Base-by-base conservation (phyloP, 257 asterid genomes). In the Henckelia pumila region DNA sequence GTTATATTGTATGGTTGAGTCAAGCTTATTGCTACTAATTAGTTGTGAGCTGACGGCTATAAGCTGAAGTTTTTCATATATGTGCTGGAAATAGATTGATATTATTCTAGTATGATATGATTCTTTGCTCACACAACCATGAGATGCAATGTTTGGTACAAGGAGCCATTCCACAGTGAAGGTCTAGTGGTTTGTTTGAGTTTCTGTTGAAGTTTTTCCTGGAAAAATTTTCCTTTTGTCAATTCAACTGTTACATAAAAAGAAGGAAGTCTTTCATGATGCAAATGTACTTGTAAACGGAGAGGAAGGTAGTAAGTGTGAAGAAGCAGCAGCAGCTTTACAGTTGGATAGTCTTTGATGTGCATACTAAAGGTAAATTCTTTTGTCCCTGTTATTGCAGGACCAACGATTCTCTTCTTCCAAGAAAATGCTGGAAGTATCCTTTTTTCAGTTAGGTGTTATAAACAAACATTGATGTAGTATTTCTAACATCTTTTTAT, bases 351-450 rank as follows among this genome's bases (percentile, higher is more conserved):
- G 55, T 47, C 21, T 47, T 47, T 47, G 21, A 16, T 1, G 20
- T 47, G 55, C 3, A 3, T 47, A 14, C 20, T 47, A 6, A 47
- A 40, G 5, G 14, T 40, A 14, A 14, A 40, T 16, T 2, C 8
- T 47, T 47, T 47, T 1, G 8, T 5, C 55, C 8, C 20, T 16
- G 59, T 37, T 60, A 55, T 78, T 78, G 83, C 96, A 94, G 99
- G 99, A 56, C 99, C 95, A 59, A 94, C 99, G 52, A 80, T 94
- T 73, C 88, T 94, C 58, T 94, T 94, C 80, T 94, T 94, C 83
- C 99, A 94, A 80, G 99, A 94, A 91, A 94, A 94, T 83, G 99
- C 99, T 11, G 99, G 99, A 82, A 94, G 99, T 91, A 91, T 91
- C 98, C 89, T 83, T 86, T 28, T 28, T 62, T 75, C 55, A 16